These are phyloP conservation scores for Salvia sclarea DNA, from an alignment of 305 asterid species.

Conservation along the genomic window DNA sequence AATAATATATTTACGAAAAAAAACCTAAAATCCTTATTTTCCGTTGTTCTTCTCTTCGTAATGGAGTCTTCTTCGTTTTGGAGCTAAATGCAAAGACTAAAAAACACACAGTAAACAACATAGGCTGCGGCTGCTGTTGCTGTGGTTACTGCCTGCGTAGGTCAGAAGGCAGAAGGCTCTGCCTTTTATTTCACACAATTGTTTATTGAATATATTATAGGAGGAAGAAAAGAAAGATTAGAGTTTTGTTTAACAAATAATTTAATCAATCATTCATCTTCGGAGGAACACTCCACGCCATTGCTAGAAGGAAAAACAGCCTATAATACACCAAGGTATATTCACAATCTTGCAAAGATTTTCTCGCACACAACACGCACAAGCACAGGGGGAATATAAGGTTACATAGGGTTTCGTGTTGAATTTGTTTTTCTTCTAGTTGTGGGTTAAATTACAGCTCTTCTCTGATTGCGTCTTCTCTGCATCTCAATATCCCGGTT, in stretches of 20 bases:
- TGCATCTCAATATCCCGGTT: not conserved
- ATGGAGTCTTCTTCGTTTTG: constrained; percentile 25
- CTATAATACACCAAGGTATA: constrained; percentile 27
- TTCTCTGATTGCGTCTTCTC: constrained; percentile 1
- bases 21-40: constrained; percentile 11
- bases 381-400: not conserved
- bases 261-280: constrained; percentile 39
- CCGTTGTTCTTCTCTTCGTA: not conserved
- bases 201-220: not conserved
- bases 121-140: constrained; percentile 27
- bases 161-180: constrained; percentile 31
- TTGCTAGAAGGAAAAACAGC: constrained; percentile 34
- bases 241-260: not conserved
- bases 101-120: constrained; percentile 25
- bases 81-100: constrained; percentile 21
- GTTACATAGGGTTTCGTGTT: constrained; percentile 38
- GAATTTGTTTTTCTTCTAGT: constrained; percentile 26
- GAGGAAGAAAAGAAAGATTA: not conserved
- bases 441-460: constrained; percentile 22
- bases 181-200: constrained; percentile 5
- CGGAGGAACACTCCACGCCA: constrained; percentile 42
- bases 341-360: constrained; percentile 1
- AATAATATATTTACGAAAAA: constrained; percentile 2
- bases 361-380: constrained; percentile 22
- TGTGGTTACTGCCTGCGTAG: constrained; percentile 18